Evolutionary conservation across 2,329 filamentous ascomycete genomes (phyloP).

Genomic region (Beauveria sp.): DNA sequence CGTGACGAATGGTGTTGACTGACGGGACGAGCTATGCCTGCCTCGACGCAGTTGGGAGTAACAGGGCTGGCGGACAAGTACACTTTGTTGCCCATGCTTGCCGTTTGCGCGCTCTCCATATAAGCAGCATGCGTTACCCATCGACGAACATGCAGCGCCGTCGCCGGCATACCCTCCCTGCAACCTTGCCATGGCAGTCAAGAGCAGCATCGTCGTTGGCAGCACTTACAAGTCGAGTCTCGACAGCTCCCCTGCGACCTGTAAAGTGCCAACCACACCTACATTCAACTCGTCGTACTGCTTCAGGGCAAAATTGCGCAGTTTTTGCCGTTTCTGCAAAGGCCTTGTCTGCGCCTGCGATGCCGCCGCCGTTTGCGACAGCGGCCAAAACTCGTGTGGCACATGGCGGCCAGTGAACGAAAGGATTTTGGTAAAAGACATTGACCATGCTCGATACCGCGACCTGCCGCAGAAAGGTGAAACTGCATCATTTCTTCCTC

Average conservation of each 20-base stretch:
- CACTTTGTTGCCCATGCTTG: neutral
- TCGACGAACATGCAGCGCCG: neutral
- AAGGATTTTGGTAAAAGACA: constrained; percentile 2
- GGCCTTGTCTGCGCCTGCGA: neutral
- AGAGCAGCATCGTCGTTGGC: neutral
- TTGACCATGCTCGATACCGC: neutral
- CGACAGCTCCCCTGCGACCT: neutral
- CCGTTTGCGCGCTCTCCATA: neutral
- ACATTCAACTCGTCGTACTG: neutral
- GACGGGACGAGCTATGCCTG: neutral
- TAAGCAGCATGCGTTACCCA: neutral
- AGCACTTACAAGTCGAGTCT: neutral
- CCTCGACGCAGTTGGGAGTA: neutral
- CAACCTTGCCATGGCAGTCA: neutral
- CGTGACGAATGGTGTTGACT: neutral
- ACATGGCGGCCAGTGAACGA: constrained; percentile 5
- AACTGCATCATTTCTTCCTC: neutral
- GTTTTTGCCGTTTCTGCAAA: neutral
- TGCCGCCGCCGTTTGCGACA: neutral
- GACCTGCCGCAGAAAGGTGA: neutral
- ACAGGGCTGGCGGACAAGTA: neutral
- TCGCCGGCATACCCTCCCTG: neutral
- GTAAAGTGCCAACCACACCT: neutral
- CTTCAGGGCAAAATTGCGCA: constrained; percentile 1
- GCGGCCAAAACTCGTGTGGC: neutral